Evolutionary conservation across 2,329 filamentous ascomycete species (phyloP), one percentile per base, ranked within the genome.

Genomic region (Aspergillus ochraceus): DNA sequence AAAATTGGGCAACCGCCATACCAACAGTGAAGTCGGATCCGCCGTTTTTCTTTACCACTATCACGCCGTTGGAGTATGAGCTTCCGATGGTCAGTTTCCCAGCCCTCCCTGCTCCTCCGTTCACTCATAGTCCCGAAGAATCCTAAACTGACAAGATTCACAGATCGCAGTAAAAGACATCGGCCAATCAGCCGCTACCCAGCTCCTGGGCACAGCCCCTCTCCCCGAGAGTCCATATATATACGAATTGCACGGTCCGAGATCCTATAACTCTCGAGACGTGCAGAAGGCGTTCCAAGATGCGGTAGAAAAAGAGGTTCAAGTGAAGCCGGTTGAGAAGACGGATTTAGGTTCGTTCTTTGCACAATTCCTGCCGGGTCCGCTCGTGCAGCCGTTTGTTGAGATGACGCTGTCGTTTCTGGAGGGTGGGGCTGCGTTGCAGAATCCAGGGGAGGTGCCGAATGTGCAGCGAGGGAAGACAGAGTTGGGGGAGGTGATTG

Each of bases 401-500:
- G 61, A 65, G 46, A 60, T 65, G 59, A 61, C 63, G 22, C 22
- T 14, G 12, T 60, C 59, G 39, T 64, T 65, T 24, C 22, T 65
- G 47, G 59, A 61, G 0, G 63, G 62, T 20, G 63, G 63, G 0
- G 14, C 57, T 3, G 50, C 59, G 2, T 46, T 45, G 17, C 9
- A 12, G n/a, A 24, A 30, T 4, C n/a, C 14, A 3, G 49, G 50
- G 32, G 19, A 14, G 14, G 17, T 32, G 12, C 12, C 36, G 19
- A 24, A 26, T 19, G 42, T 14, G 19, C 46, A 57, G 26, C 46
- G 26, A 14, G 55, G 59, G 6, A 32, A 47, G 47, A 60, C 47
- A 12, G 59, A 47, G 17, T 47, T 60, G 47, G 32, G 0, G 24
- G 59, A 60, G 11, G 55, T 39, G 8, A 39, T 60, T 46, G 10